Conservation (phyloP, 2,329 filamentous ascomycete species). For the Penicillium sp. region DNA sequence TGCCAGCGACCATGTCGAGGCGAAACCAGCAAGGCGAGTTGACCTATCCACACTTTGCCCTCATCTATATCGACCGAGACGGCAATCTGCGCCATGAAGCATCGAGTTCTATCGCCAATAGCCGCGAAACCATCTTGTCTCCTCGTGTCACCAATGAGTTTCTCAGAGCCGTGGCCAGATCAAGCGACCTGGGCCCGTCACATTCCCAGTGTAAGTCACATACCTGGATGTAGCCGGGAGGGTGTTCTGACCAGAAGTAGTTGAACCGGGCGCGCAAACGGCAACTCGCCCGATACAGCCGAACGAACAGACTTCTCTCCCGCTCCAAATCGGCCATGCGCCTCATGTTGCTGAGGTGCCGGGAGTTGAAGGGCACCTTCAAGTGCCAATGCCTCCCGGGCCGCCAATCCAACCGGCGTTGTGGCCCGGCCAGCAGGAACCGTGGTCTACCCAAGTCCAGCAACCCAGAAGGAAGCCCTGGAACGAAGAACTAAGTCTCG, state of each 20-base stretch:
- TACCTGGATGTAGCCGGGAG: not conserved
- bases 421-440: slow-evolving; percentile 13
- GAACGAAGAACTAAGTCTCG: slow-evolving; percentile 18
- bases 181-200: slow-evolving; percentile 19
- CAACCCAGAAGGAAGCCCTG: slow-evolving; percentile 7
- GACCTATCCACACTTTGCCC: slow-evolving; percentile 30
- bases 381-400: not conserved
- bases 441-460: not conserved
- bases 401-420: slow-evolving; percentile 4
- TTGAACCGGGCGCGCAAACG: slow-evolving; percentile 3
- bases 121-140: slow-evolving; percentile 28
- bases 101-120: slow-evolving; percentile 30
- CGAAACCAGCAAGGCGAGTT: slow-evolving; percentile 22
- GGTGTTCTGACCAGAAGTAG: slow-evolving; percentile 2
- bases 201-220: slow-evolving; percentile 20
- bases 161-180: slow-evolving; percentile 29
- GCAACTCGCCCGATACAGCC: not conserved
- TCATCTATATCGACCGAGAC: slow-evolving; percentile 32
- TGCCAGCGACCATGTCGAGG: slow-evolving; percentile 19
- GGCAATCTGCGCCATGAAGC: slow-evolving; percentile 32
- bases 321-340: slow-evolving; percentile 4
- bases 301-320: slow-evolving; percentile 1
- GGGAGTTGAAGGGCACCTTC: slow-evolving; percentile 1
- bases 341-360: not conserved
- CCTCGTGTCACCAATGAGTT: slow-evolving; percentile 31